Evolutionary conservation across 805 yeast genomes (phyloP), one percentile per base, ranked within the genome.

Genomic region (Saccharomycodes ludwigii): DNA sequence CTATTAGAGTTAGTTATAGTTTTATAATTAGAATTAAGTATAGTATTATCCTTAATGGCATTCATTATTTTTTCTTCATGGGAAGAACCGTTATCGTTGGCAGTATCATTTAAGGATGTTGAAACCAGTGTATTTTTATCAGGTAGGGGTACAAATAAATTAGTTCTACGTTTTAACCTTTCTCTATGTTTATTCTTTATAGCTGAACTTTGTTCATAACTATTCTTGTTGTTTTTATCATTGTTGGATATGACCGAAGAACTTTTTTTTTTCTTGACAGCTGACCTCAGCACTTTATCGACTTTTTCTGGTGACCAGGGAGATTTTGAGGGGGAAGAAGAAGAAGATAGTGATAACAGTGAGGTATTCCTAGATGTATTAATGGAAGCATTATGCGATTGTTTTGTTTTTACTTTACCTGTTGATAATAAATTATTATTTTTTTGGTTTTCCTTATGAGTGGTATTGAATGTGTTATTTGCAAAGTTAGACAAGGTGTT

Each of bases 121-220:
- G 18, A 29, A 6, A 22, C 34, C 18, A 22, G 25, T 7, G 29
- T 17, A 37, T 51, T 54, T 33, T 53, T 53, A 21, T 44, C 46
- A 2, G 59, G 59, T 24, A 54, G 34, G 4, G 59, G 59, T 7
- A 50, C 48, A 39, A 51, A 54, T 51, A 52, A 44, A 33, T 51
- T 50, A 6, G 55, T 48, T 30, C 55, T 44, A 29, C 56, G 38
- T 29, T 47, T 47, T 6, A 46, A 38, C 14, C 46, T 40, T 18
- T 42, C 43, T 17, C 6, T n/a, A 6, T 6, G 18, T 16, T 25
- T 9, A 6, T 15, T 25, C 9, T 25, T 18, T 15, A n/a, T 25
- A 6, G 28, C 15, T 23, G 8, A 11, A n/a, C 8, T 20, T 11
- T 20, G 22, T 32, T 35, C 18, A 25, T 19, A n/a, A 10, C 12